These are phyloP conservation scores for Tylopilus subfusipes DNA, from an alignment of 768 basidiomycete species.

Conservation along the genomic window DNA sequence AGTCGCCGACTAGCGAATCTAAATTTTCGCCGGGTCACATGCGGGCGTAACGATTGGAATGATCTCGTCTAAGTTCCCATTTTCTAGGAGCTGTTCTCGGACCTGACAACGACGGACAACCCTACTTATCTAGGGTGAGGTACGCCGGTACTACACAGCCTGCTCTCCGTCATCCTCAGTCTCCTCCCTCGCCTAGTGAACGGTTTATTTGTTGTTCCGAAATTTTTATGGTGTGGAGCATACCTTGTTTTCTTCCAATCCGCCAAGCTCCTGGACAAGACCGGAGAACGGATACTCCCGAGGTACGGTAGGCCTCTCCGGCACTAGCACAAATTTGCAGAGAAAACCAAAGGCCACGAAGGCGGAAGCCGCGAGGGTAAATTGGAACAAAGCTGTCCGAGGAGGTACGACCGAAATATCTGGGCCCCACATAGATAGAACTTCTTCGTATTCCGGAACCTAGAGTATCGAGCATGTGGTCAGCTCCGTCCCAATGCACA, in stretches of 20 bases:
- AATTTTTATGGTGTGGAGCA: conserved; percentile 13
- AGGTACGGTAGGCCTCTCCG: conserved; percentile 61
- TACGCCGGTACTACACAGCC: conserved; percentile 14
- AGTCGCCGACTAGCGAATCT: background rate
- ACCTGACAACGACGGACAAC: conserved; percentile 1
- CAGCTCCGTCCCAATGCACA: conserved; percentile 5
- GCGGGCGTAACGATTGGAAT: background rate
- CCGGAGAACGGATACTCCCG: conserved; percentile 78
- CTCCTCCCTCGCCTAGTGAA: conserved; percentile 37
- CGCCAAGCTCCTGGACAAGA: conserved; percentile 73
- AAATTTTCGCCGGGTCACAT: background rate
- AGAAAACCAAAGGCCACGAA: conserved; percentile 63
- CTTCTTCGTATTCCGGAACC: conserved; percentile 80
- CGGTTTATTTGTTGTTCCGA: conserved; percentile 3
- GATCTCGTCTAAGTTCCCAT: background rate
- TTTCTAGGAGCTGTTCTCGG: background rate
- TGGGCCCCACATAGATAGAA: conserved; percentile 85
- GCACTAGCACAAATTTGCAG: conserved; percentile 52
- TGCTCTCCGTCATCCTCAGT: conserved; percentile 32
- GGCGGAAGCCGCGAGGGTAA: conserved; percentile 55
- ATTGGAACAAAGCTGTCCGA: conserved; percentile 58
- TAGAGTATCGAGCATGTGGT: conserved; percentile 31
- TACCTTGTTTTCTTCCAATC: conserved; percentile 76
- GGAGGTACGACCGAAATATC: conserved; percentile 65
- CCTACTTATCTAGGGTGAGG: background rate